Percentiles rank a stretch among this genome's conserved stretches.
phyloP scores from a whole-genome alignment of 768 basidiomycete genomes.

The Macrolepiota dolichaula region DNA sequence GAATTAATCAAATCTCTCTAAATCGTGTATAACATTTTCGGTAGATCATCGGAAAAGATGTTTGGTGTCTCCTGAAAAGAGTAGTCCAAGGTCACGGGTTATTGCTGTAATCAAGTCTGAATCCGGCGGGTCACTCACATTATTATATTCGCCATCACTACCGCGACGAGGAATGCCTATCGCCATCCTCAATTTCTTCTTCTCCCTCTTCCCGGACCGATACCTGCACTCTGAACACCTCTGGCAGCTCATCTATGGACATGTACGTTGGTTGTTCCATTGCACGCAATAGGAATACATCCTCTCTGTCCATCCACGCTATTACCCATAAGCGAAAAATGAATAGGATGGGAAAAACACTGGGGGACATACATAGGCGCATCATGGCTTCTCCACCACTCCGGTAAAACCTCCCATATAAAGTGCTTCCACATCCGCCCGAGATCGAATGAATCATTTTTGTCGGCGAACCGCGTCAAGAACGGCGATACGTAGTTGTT shows the following conservation, averaged over 20 bases:
- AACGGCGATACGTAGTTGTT: conserved; percentile 2
- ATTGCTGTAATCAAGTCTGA: neutral
- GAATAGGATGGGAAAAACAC: too few relatives aligned
- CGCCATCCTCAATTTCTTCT: neutral
- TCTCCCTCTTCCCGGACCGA: neutral
- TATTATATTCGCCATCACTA: neutral
- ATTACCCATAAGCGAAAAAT: too few relatives aligned
- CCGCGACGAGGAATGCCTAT: neutral
- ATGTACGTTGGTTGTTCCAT: conserved; percentile 5
- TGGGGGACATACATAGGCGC: neutral
- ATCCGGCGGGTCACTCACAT: neutral
- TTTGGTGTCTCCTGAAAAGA: neutral
- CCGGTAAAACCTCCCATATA: conserved; percentile 1
- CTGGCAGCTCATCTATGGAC: neutral
- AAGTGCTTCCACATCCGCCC: neutral
- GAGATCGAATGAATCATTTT: neutral
- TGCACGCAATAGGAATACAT: conserved; percentile 4
- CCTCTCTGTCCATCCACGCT: neutral
- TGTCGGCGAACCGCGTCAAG: conserved; percentile 1
- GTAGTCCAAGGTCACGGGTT: neutral
- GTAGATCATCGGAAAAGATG: neutral
- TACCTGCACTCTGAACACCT: neutral
- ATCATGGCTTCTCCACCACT: neutral
- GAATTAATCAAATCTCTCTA: neutral
- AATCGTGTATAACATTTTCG: neutral